Evolutionary conservation across 352 stramenopile genomes (phyloP).

Genomic region (Blastocystis sp.): DNA sequence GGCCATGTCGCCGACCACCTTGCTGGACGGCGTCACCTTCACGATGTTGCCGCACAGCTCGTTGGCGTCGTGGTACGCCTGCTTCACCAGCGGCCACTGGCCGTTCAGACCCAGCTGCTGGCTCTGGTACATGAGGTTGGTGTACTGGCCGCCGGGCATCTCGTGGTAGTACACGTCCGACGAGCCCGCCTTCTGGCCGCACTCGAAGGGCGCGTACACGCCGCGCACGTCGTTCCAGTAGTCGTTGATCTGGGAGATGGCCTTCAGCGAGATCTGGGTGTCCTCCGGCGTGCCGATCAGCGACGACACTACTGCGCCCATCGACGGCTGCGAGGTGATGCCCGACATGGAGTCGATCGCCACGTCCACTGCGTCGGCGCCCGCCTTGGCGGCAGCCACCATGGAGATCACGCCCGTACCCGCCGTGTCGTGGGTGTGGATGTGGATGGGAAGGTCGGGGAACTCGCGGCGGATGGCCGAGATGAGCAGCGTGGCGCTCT

Average conservation of each 20-base stretch:
- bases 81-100: constrained; percentile 92
- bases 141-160: constrained; percentile 90
- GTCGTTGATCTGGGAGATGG: constrained; percentile 89
- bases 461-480: constrained; percentile 87
- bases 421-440: constrained; percentile 95
- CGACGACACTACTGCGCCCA: constrained; percentile 88
- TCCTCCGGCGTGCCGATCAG: constrained; percentile 85
- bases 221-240: constrained; percentile 93
- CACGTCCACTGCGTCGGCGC: constrained; percentile 90
- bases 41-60: constrained; percentile 91
- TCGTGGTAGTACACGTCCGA: constrained; percentile 95
- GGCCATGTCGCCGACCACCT: constrained; percentile 94
- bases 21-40: constrained; percentile 94
- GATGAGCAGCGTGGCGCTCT: constrained; percentile 86
- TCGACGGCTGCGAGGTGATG: constrained; percentile 90
- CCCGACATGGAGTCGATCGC: constrained; percentile 91
- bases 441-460: constrained; percentile 92
- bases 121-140: constrained; percentile 95
- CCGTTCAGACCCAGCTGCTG: constrained; percentile 88
- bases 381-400: constrained; percentile 88
- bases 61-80: constrained; percentile 91
- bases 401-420: constrained; percentile 93
- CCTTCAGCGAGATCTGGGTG: constrained; percentile 83
- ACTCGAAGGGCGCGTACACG: constrained; percentile 94
- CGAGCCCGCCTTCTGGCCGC: constrained; percentile 89